These are phyloP conservation scores for Fagus crenata DNA, from an alignment of 306 rosid species.

Conservation along the genomic window DNA sequence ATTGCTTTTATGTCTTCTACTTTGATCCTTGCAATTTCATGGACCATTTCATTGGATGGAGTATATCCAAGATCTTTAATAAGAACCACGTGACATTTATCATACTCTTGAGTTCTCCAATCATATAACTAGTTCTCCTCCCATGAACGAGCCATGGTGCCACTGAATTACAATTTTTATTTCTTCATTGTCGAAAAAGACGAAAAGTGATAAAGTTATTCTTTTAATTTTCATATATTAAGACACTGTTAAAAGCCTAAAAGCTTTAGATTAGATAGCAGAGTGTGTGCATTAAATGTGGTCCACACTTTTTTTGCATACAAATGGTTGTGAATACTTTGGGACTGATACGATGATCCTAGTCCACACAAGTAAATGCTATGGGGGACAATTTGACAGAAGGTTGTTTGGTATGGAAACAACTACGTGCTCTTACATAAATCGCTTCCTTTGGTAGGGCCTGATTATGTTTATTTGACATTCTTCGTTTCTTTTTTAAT, in stretches of 20 bases:
- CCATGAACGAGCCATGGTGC: no score
- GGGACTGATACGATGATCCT: conserved; percentile 24
- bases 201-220: no score
- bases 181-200: no score
- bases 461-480: neutral
- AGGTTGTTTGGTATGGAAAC: conserved; percentile 52
- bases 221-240: no score
- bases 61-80: no score
- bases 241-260: neutral
- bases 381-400: conserved; percentile 28
- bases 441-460: conserved; percentile 29
- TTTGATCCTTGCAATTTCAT: no score
- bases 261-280: neutral
- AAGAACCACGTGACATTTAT: no score
- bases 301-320: conserved; percentile 31
- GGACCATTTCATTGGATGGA: no score
- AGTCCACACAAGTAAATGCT: conserved; percentile 46
- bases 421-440: conserved; percentile 39
- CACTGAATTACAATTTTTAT: no score
- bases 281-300: conserved; percentile 17
- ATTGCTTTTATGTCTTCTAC: no score
- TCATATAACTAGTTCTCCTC: no score
- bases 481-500: neutral
- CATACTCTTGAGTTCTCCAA: no score
- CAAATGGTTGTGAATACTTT: conserved; percentile 30